A percentile compares a stretch with the other conserved stretches of the same genome.
Evolutionary conservation across 352 stramenopile species (phyloP).

Genomic region (Globisporangium mamillatum): DNA sequence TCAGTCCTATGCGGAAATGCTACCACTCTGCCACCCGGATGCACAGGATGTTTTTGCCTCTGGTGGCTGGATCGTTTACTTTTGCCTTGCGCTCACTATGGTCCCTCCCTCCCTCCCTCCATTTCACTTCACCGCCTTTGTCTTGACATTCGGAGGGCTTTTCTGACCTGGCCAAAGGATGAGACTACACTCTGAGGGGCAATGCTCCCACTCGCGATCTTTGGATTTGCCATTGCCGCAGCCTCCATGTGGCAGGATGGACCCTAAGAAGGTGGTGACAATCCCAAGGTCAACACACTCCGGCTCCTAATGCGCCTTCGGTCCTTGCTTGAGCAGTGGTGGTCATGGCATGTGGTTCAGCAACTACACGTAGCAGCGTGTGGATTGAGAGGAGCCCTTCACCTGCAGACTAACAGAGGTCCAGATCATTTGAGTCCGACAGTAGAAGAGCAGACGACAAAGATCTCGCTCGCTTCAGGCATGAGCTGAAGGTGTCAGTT

Average conservation of each 20-base stretch:
- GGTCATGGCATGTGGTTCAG: not conserved
- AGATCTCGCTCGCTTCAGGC: not conserved
- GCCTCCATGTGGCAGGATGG: not conserved
- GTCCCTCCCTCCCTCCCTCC: not conserved
- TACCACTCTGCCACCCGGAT: not conserved
- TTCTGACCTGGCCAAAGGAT: not conserved
- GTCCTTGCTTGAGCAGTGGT: not conserved
- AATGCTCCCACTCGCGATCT: not conserved
- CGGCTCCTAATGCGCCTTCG: not conserved
- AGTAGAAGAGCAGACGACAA: not conserved
- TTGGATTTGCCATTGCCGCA: not conserved
- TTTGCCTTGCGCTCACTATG: not conserved
- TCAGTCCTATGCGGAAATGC: no score
- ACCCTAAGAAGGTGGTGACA: not conserved
- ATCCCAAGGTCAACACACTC: not conserved
- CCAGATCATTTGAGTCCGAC: not conserved
- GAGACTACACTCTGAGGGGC: not conserved
- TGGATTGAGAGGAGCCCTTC: not conserved
- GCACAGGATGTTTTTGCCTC: conserved; percentile 16
- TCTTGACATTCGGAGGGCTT: not conserved
- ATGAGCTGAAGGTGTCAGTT: not conserved
- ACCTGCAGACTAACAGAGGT: not conserved
- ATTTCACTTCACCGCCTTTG: not conserved
- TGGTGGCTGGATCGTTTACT: not conserved
- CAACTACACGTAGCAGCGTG: no score